A percentile compares a stretch with the other conserved stretches of the same genome.
phyloP scores from a whole-genome alignment of 345 rosid species.

The Sisymbrium irio region DNA sequence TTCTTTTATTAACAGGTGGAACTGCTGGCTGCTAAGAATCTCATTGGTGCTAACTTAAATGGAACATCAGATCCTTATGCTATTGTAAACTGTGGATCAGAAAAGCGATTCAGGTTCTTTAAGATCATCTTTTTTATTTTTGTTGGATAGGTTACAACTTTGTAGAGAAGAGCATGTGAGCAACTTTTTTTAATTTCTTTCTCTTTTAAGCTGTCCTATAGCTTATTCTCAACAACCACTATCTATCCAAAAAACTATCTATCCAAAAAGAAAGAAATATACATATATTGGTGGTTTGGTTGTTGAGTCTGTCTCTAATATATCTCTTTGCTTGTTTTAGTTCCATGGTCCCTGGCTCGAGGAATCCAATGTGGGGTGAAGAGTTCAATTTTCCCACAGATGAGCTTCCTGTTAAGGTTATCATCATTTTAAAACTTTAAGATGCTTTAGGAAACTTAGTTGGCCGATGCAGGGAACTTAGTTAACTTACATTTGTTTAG shows the following conservation, averaged over 20 bases:
- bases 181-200: neutral
- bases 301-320: constrained; percentile 9
- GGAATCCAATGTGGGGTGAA: constrained; percentile 99
- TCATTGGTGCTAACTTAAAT: constrained; percentile 90
- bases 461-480: neutral
- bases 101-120: constrained; percentile 87
- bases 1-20: constrained; percentile 60
- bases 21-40: constrained; percentile 95
- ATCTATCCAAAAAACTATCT: constrained; percentile 3
- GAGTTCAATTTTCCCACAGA: constrained; percentile 89
- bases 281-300: constrained; percentile 19
- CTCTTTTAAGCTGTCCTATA: constrained; percentile 2
- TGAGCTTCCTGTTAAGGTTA: constrained; percentile 89
- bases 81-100: constrained; percentile 92
- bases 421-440: constrained; percentile 2
- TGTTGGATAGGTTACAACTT: neutral
- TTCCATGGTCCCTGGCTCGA: constrained; percentile 97
- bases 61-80: constrained; percentile 99
- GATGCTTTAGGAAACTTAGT: neutral
- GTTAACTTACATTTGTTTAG: neutral
- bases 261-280: neutral
- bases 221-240: constrained; percentile 18
- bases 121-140: neutral
- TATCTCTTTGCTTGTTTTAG: constrained; percentile 42
- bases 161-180: constrained; percentile 15